phyloP scores from a whole-genome alignment of 306 rosid species.

The Lotus japonicus region DNA sequence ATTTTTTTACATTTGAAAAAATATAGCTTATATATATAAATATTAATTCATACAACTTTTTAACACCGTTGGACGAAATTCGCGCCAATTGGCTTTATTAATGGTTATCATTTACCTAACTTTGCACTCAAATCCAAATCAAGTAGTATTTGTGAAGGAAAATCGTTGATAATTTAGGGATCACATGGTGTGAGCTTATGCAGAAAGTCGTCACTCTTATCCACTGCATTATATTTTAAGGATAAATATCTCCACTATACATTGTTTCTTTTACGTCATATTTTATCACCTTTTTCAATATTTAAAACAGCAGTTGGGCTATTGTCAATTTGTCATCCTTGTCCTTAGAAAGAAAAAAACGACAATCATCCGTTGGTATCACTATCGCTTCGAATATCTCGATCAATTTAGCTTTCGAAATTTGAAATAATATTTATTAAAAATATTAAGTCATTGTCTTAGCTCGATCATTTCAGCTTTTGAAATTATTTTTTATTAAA shows the following conservation, averaged over 20 bases:
- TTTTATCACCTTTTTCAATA: neutral
- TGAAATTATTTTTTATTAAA: too few species aligned
- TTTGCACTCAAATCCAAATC: neutral
- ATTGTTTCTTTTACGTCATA: neutral
- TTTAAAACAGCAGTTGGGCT: neutral
- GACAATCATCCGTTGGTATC: neutral
- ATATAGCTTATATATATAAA: too few species aligned
- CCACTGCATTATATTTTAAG: neutral
- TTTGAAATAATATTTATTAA: neutral
- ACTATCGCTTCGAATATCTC: neutral
- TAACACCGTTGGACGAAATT: neutral
- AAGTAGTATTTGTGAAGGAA: neutral
- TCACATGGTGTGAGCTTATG: neutral
- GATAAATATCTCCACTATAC: neutral
- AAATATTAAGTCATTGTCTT: neutral
- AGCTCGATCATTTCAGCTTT: too few species aligned
- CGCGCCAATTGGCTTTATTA: neutral
- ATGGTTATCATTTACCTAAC: neutral
- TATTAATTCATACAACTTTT: neutral
- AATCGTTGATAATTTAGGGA: neutral
- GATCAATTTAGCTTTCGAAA: neutral
- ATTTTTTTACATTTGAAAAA: too few species aligned
- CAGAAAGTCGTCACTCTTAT: neutral
- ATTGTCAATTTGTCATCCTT: neutral
- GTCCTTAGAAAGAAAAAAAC: neutral